A percentile compares a stretch with the other conserved stretches of the same genome.
Evolutionary conservation across 2,329 filamentous ascomycete species (phyloP).

Genomic region (Microsporum ferrugineum): DNA sequence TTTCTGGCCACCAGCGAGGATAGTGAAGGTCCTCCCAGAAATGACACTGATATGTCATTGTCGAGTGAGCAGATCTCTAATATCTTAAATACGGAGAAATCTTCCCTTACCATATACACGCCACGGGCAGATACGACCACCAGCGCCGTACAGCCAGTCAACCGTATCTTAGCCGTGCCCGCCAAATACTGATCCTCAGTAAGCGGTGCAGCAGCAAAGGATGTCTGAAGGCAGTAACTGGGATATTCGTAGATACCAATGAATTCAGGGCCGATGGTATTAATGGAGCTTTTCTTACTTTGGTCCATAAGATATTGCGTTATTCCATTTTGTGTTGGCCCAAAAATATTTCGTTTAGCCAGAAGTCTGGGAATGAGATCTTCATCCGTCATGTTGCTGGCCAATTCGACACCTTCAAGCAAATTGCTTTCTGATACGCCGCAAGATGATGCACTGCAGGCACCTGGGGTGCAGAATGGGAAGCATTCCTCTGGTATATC

Average conservation of each 20-base stretch:
- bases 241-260: not conserved
- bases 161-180: not conserved
- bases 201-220: not conserved
- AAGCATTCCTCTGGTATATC: too few species aligned
- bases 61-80: not conserved
- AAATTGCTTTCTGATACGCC: too few species aligned
- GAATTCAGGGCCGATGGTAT: not conserved
- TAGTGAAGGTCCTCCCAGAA: not conserved
- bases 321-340: not conserved
- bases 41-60: not conserved
- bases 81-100: not conserved
- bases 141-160: not conserved
- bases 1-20: not conserved
- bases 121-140: not conserved
- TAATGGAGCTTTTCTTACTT: not conserved
- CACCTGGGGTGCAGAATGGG: too few species aligned
- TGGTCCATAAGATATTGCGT: not conserved
- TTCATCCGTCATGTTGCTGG: too few species aligned
- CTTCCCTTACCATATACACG: not conserved
- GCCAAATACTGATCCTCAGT: not conserved
- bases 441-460: too few species aligned
- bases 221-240: not conserved
- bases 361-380: not conserved
- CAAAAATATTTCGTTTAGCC: not conserved
- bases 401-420: too few species aligned